These are phyloP conservation scores for Vachellia pachyceras DNA, from an alignment of 306 rosid species.

Conservation along the genomic window DNA sequence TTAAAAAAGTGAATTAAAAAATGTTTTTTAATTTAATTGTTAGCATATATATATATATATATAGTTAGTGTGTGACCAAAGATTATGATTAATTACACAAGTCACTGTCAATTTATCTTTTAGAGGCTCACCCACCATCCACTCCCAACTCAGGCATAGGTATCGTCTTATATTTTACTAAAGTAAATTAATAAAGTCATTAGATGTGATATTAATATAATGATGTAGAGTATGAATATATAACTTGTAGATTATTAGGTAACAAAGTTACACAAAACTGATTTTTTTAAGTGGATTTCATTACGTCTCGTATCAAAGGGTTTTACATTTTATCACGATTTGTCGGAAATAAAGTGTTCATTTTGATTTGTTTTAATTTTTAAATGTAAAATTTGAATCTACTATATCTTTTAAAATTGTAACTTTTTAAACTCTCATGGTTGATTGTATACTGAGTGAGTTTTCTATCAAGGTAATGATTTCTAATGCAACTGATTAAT, in stretches of 20 bases:
- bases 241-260: neutral
- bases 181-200: neutral
- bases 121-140: neutral
- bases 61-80: neutral
- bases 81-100: neutral
- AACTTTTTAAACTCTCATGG: too few species aligned
- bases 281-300: neutral
- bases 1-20: neutral
- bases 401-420: too few species aligned
- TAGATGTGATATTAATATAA: neutral
- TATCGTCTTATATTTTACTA: neutral
- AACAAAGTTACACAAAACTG: conserved; percentile 1
- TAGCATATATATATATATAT: too few species aligned
- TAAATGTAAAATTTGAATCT: too few species aligned
- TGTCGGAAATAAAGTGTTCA: too few species aligned
- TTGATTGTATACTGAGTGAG: too few species aligned
- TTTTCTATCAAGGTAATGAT: too few species aligned
- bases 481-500: too few species aligned
- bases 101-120: neutral
- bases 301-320: neutral
- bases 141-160: neutral
- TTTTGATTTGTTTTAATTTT: too few species aligned
- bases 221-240: neutral
- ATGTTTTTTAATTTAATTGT: too few species aligned
- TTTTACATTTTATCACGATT: neutral